phyloP scores from a whole-genome alignment of 768 basidiomycete genomes.

The Auricularia heimuer region DNA sequence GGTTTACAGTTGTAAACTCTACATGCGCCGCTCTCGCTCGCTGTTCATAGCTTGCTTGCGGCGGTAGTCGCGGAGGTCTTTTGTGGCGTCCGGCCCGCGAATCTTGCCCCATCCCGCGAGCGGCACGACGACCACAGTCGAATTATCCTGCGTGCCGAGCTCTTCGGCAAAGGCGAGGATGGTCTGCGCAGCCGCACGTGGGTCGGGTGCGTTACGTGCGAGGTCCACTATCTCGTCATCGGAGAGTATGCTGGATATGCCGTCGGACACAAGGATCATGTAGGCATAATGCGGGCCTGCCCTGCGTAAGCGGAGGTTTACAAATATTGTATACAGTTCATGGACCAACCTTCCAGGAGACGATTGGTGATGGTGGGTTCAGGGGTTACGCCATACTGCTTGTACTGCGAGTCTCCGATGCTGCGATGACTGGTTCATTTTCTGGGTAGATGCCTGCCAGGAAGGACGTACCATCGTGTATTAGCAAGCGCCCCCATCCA shows the following conservation, averaged over 20 bases:
- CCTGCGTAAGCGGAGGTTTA: too few species aligned
- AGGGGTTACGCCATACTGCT: conserved; percentile 83
- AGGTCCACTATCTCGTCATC: conserved; percentile 94
- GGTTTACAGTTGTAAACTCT: neutral
- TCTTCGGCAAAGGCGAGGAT: conserved; percentile 85
- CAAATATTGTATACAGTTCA: too few species aligned
- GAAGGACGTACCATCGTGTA: conserved; percentile 61
- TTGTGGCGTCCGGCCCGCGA: conserved; percentile 70
- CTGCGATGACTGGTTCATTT: conserved; percentile 28
- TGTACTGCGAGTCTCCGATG: conserved; percentile 82
- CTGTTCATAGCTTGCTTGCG: conserved; percentile 35
- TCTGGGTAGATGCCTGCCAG: neutral
- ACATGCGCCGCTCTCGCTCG: conserved; percentile 23
- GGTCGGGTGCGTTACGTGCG: conserved; percentile 57
- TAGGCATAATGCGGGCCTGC: conserved; percentile 72
- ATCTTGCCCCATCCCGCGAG: conserved; percentile 86
- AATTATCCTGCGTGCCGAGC: conserved; percentile 82
- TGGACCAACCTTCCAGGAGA: conserved; percentile 37
- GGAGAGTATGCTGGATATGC: conserved; percentile 81
- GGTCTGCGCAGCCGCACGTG: conserved; percentile 68
- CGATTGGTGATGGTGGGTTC: conserved; percentile 81
- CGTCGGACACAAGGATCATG: conserved; percentile 85
- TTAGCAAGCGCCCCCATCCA: conserved; percentile 96
- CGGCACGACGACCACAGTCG: conserved; percentile 84
- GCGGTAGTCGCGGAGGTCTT: conserved; percentile 74